Evolutionary conservation across 352 stramenopile genomes (phyloP), one percentile per base, ranked within the genome.

Genomic region (Phytophthora constricta): DNA sequence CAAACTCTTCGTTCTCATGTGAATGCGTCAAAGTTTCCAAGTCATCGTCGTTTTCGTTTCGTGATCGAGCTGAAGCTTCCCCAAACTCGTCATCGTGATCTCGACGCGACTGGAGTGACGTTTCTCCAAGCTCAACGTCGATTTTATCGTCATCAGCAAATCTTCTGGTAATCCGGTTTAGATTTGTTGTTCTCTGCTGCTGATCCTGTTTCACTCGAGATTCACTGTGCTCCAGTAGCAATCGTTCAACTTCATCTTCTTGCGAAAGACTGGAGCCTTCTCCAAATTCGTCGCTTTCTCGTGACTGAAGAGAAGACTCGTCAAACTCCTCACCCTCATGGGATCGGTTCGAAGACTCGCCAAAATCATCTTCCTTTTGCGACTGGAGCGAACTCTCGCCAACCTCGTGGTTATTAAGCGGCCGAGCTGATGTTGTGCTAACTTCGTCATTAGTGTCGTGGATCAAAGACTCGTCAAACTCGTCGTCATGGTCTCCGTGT

Each of bases 61-160:
- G 8, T 45, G 14, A 63, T 37, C 16, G 9, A 51, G 27, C 19
- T 4, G 49, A 55, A 28, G 37, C 46, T n/a, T 72, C 56, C 2
- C 20, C 58, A n/a, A 41, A 50, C 5, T 62, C 52, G 2, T 56
- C 49, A 19, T 49, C 43, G 14, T 55, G 17, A 20, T 48, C 45
- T 33, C 25, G 0, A 22, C 23, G 45, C 0, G 25, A 62, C 46
- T 41, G 42, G 7, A 54, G 16, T 22, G 43, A 49, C 7, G 43
- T 31, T 5, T 62, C 34, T 11, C 27, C 49, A 2, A 56, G 22
- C 11, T 51, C 48, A 17, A 53, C 49, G 17, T 58, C 59, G 9
- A n/a, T 31, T 3, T 56, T 48, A 9, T 58, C 46, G 22, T 59
- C 52, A 23, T 47, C 41, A 17, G 41, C n/a, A 23, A 9, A 7